Evolutionary conservation across 805 yeast genomes (phyloP).

Genomic region (Priceomyces haplophilus): DNA sequence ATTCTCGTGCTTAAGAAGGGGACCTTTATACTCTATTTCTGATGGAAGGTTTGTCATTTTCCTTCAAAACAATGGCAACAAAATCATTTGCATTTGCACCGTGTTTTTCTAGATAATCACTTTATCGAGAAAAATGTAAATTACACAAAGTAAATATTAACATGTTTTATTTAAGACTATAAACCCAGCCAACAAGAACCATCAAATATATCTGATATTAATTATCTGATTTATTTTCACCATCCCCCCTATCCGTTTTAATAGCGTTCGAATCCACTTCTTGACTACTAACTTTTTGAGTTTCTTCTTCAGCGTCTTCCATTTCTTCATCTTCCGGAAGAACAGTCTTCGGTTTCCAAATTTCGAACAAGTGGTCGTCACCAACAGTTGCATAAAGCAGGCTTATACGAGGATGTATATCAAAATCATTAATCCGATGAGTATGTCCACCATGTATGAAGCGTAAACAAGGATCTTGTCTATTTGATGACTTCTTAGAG

Average conservation of each 20-base stretch:
- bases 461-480: slow-evolving; percentile 68
- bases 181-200: not conserved
- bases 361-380: slow-evolving; percentile 71
- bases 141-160: not conserved
- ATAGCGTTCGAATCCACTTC: slow-evolving; percentile 4
- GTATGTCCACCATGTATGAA: slow-evolving; percentile 91
- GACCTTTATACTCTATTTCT: not conserved
- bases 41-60: not conserved
- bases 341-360: slow-evolving; percentile 67
- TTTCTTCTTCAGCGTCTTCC: slow-evolving; percentile 20
- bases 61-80: not conserved
- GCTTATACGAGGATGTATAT: slow-evolving; percentile 59
- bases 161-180: not conserved
- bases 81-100: too few relatives aligned
- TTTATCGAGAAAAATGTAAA: too few relatives aligned
- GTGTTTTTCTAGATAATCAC: too few relatives aligned
- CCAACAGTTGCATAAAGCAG: slow-evolving; percentile 65
- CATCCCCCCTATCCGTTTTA: not conserved
- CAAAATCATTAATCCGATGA: slow-evolving; percentile 60
- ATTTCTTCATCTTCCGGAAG: slow-evolving; percentile 36
- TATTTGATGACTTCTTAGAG: slow-evolving; percentile 48
- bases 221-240: not conserved
- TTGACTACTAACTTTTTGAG: slow-evolving; percentile 5
- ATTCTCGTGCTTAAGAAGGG: not conserved
- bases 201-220: too few relatives aligned